phyloP scores from a whole-genome alignment of 495 filamentous ascomycete genomes.

The Paragyromitra xinjiangensis region DNA sequence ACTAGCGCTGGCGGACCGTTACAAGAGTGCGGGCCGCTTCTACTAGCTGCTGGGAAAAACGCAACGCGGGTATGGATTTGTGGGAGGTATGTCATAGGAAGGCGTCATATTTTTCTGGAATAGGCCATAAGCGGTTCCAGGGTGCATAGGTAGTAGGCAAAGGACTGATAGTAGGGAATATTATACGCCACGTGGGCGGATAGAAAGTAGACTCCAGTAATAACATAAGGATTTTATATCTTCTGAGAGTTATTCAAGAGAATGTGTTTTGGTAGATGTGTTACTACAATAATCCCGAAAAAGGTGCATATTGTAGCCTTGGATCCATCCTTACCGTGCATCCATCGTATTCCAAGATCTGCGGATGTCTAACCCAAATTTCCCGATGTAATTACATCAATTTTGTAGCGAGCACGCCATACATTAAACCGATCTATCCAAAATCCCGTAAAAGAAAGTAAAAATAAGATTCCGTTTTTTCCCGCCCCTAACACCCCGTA shows the following conservation, averaged over 20 bases:
- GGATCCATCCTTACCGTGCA: not conserved
- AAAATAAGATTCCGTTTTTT: not conserved
- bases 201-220: no score
- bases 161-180: no score
- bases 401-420: slow-evolving; percentile 18
- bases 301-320: not conserved
- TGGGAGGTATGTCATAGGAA: not conserved
- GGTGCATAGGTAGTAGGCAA: no score
- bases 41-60: not conserved
- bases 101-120: not conserved
- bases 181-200: no score
- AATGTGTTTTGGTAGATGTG: not conserved
- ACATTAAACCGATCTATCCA: slow-evolving; percentile 15
- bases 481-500: not conserved
- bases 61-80: not conserved
- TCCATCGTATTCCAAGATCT: not conserved
- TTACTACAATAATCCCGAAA: not conserved
- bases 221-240: not conserved
- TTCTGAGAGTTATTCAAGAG: not conserved
- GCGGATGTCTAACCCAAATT: not conserved
- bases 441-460: not conserved
- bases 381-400: not conserved
- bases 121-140: not conserved
- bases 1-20: not conserved
- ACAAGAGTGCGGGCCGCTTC: not conserved